Evolutionary conservation across 208 protist genomes (phyloP).

Genomic region (Acanthamoeba culbertsoni): DNA sequence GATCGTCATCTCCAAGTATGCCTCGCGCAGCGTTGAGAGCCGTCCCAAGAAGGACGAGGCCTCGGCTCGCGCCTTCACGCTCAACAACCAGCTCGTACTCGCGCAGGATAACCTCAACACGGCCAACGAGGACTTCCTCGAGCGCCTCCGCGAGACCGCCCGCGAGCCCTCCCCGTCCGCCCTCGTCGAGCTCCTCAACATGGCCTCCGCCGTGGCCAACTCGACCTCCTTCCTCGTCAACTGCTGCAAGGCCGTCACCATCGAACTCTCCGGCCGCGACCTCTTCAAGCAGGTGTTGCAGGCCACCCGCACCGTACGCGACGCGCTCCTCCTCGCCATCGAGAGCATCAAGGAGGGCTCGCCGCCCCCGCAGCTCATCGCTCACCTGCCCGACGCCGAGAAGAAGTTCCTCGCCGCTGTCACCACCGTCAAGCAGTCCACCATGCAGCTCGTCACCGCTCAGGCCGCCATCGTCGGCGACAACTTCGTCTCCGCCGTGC

Average conservation of each 20-base stretch:
- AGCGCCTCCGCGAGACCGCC: background rate
- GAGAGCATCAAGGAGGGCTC: constrained; percentile 21
- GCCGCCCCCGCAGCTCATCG: background rate
- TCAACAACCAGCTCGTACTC: constrained; percentile 41
- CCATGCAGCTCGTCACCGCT: constrained; percentile 43
- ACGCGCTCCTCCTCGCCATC: background rate
- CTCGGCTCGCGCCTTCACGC: background rate
- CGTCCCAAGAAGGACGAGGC: constrained; percentile 29
- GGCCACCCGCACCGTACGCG: constrained; percentile 1
- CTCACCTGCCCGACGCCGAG: constrained; percentile 7
- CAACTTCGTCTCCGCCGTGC: constrained; percentile 9
- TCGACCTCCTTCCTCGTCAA: constrained; percentile 50
- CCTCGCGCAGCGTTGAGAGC: background rate
- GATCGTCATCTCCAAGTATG: constrained; percentile 49
- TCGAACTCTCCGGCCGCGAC: constrained; percentile 1
- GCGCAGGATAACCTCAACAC: constrained; percentile 45
- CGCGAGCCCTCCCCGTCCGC: background rate
- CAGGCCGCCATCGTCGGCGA: constrained; percentile 48
- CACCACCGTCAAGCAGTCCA: constrained; percentile 55
- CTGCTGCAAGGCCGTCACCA: constrained; percentile 49
- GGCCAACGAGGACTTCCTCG: constrained; percentile 38
- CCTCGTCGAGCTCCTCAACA: background rate
- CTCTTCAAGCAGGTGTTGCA: constrained; percentile 38
- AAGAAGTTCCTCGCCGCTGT: constrained; percentile 11
- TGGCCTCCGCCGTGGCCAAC: background rate